A percentile compares a stretch with the other conserved stretches of the same genome.
Evolutionary conservation across 2,329 filamentous ascomycete genomes (phyloP).

Genomic region (Cadophora gregata): DNA sequence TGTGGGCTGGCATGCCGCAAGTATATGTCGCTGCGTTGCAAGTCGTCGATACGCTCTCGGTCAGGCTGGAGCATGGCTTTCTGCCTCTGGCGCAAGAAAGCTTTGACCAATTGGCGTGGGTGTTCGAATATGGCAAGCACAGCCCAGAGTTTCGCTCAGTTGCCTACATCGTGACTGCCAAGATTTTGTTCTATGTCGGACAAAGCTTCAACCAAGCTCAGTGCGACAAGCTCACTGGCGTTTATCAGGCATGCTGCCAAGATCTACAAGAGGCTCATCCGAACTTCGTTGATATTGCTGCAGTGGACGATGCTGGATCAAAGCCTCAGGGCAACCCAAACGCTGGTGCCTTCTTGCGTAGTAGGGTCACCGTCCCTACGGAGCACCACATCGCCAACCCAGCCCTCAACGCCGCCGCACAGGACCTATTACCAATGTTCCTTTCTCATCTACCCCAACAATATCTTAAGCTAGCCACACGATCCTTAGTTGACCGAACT

Average conservation of each 20-base stretch:
- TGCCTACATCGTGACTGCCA: constrained; percentile 64
- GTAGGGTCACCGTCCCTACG: constrained; percentile 36
- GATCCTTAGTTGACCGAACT: constrained; percentile 80
- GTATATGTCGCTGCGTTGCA: constrained; percentile 76
- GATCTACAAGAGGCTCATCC: constrained; percentile 66
- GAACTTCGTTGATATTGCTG: constrained; percentile 40
- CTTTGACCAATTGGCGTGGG: constrained; percentile 73
- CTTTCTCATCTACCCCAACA: constrained; percentile 69
- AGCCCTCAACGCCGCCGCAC: constrained; percentile 62
- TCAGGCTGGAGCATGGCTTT: constrained; percentile 62
- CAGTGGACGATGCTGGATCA: constrained; percentile 38
- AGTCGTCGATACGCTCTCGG: constrained; percentile 62
- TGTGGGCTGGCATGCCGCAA: constrained; percentile 75
- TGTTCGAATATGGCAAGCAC: constrained; percentile 66
- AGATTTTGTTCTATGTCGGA: constrained; percentile 67
- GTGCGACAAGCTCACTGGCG: constrained; percentile 64
- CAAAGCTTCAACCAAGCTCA: constrained; percentile 69
- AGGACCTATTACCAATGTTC: constrained; percentile 64
- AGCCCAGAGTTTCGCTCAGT: constrained; percentile 61
- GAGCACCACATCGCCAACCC: constrained; percentile 46
- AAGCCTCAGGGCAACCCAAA: constrained; percentile 54
- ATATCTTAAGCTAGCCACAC: constrained; percentile 71
- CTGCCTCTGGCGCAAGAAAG: constrained; percentile 66
- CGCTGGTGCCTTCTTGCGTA: constrained; percentile 71
- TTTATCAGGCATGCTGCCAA: constrained; percentile 73